A percentile compares a stretch with the other conserved stretches of the same genome.
phyloP scores from a whole-genome alignment of 352 stramenopile species.

The Phytopythium helicoides region DNA sequence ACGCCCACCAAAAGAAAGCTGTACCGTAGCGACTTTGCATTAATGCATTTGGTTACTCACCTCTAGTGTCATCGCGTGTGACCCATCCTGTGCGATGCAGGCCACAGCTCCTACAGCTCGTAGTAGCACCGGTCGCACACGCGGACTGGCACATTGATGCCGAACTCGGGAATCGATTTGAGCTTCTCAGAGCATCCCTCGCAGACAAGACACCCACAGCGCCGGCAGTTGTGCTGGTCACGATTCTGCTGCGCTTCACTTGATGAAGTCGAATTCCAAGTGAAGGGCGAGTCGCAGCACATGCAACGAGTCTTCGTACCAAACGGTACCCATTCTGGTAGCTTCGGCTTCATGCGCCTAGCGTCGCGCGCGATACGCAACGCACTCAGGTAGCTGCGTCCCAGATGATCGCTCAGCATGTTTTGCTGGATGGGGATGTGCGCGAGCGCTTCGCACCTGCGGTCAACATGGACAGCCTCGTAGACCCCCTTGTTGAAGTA shows the following conservation, averaged over 20 bases:
- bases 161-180: conserved; percentile 83
- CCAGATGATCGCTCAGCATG: conserved; percentile 84
- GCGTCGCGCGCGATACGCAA: conserved; percentile 77
- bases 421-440: conserved; percentile 84
- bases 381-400: conserved; percentile 76
- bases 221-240: conserved; percentile 90
- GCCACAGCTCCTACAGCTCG: conserved; percentile 35
- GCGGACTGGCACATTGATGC: conserved; percentile 81
- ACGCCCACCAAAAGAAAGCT: too few relatives aligned
- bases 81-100: not conserved
- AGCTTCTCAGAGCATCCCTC: conserved; percentile 84
- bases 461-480: conserved; percentile 78
- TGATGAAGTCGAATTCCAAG: conserved; percentile 88
- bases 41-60: too few relatives aligned
- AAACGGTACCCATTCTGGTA: conserved; percentile 76
- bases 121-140: conserved; percentile 88
- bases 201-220: conserved; percentile 76
- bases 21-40: too few relatives aligned
- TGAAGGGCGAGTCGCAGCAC: conserved; percentile 88
- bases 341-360: conserved; percentile 42
- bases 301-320: conserved; percentile 84
- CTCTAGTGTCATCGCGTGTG: too few relatives aligned
- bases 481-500: conserved; percentile 82
- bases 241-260: conserved; percentile 87
- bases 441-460: conserved; percentile 63